phyloP scores from a whole-genome alignment of 2,329 filamentous ascomycete genomes.

The Cladophialophora exuberans region DNA sequence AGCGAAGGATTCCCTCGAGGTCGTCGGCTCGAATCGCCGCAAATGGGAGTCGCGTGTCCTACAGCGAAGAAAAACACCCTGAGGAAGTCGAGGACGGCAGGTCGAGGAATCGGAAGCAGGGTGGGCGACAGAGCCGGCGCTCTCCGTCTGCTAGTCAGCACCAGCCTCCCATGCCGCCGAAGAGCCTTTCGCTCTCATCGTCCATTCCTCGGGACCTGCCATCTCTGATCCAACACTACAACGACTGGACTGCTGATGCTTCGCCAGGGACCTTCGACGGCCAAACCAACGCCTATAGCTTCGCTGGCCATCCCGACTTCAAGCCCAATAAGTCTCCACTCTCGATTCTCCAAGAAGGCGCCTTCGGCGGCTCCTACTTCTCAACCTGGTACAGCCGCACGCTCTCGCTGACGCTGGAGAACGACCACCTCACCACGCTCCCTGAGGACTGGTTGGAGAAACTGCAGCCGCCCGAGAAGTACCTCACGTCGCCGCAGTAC shows the following conservation, averaged over 20 bases:
- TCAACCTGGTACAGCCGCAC: slow-evolving; percentile 51
- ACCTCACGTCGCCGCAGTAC: slow-evolving; percentile 48
- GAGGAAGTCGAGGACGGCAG: slow-evolving; percentile 26
- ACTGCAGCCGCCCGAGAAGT: slow-evolving; percentile 42
- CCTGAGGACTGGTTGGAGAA: slow-evolving; percentile 49
- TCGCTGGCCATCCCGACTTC: slow-evolving; percentile 50
- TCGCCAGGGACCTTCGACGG: slow-evolving; percentile 46
- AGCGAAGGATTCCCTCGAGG: slow-evolving; percentile 41
- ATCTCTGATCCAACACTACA: slow-evolving; percentile 44
- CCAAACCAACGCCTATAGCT: slow-evolving; percentile 49
- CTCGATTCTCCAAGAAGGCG: slow-evolving; percentile 56
- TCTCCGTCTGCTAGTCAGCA: neutral
- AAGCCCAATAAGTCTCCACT: slow-evolving; percentile 58
- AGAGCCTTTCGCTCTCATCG: slow-evolving; percentile 1
- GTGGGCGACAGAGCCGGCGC: neutral
- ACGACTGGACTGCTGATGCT: slow-evolving; percentile 47
- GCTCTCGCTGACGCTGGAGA: slow-evolving; percentile 46
- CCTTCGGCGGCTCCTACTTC: slow-evolving; percentile 58
- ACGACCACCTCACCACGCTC: slow-evolving; percentile 52
- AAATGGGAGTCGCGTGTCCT: slow-evolving; percentile 41
- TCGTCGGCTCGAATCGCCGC: slow-evolving; percentile 54
- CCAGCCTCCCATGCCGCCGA: neutral
- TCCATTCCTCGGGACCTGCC: slow-evolving; percentile 27
- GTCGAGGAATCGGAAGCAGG: neutral
- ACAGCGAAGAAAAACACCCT: slow-evolving; percentile 31